phyloP scores from a whole-genome alignment of 2,329 filamentous ascomycete genomes.

The Setomelanomma holmii region DNA sequence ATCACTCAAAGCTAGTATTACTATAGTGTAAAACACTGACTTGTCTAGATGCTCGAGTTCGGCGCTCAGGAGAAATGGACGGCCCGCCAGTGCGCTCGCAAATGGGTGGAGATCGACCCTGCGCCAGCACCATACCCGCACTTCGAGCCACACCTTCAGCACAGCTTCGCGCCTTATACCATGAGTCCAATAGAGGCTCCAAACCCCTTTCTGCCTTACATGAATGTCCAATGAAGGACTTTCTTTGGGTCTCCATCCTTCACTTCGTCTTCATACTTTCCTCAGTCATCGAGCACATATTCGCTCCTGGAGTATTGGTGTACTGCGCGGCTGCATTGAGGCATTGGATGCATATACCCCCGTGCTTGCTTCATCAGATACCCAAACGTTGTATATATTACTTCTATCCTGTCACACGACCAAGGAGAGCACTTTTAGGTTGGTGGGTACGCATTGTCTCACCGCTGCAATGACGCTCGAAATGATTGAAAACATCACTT shows the following conservation, averaged over 20 bases:
- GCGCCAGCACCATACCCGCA: slow-evolving; percentile 42
- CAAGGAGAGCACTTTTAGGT: too few relatives aligned
- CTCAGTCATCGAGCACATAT: too few relatives aligned
- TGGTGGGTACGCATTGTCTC: too few relatives aligned
- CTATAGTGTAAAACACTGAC: slow-evolving; percentile 9
- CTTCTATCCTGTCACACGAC: slow-evolving; percentile 5
- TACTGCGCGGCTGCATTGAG: neutral
- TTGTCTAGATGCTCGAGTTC: slow-evolving; percentile 59
- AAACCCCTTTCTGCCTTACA: slow-evolving; percentile 37
- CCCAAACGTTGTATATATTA: neutral
- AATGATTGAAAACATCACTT: too few relatives aligned
- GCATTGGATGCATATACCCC: slow-evolving; percentile 3
- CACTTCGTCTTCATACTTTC: too few relatives aligned
- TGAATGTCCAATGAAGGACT: slow-evolving; percentile 34
- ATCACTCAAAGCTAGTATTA: neutral
- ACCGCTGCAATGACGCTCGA: too few relatives aligned
- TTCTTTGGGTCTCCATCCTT: too few relatives aligned
- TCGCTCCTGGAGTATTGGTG: neutral
- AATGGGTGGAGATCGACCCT: slow-evolving; percentile 58
- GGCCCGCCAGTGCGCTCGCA: slow-evolving; percentile 57
- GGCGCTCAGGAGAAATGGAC: slow-evolving; percentile 60
- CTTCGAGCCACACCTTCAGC: slow-evolving; percentile 41
- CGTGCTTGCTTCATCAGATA: slow-evolving; percentile 3
- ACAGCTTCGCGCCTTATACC: slow-evolving; percentile 42
- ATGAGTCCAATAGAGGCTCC: slow-evolving; percentile 47